phyloP scores from a whole-genome alignment of 495 filamentous ascomycete genomes.

The Thermothielavioides terrestris region DNA sequence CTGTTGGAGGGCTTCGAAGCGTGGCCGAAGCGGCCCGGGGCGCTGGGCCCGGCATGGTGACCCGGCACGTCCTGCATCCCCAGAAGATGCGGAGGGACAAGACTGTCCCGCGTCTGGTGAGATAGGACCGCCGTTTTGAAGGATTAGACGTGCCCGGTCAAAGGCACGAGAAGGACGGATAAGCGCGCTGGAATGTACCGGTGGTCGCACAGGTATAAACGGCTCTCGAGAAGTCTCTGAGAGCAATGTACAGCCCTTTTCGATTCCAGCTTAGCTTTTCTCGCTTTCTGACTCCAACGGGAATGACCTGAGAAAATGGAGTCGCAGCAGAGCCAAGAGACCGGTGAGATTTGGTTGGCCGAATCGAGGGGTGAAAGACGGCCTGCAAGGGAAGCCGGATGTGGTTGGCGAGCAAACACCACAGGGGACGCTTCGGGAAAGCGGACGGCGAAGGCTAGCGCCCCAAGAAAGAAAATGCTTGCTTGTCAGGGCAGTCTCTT shows the following conservation, averaged over 20 bases:
- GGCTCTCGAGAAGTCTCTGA: not conserved
- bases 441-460: constrained; percentile 6
- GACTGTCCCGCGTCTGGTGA: constrained; percentile 58
- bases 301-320: not conserved
- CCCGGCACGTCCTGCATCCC: constrained; percentile 79
- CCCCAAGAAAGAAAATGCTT: constrained; percentile 22
- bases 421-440: not conserved
- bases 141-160: constrained; percentile 45
- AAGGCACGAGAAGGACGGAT: constrained; percentile 37
- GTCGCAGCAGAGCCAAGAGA: not conserved
- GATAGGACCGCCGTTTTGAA: constrained; percentile 65
- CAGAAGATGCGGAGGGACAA: constrained; percentile 70
- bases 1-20: constrained; percentile 66
- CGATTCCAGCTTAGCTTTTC: not conserved
- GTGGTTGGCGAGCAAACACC: constrained; percentile 1
- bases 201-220: not conserved
- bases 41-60: constrained; percentile 47
- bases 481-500: constrained; percentile 15
- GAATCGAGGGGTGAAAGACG: too few species aligned
- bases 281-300: too few species aligned
- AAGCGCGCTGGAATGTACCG: constrained; percentile 20
- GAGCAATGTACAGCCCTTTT: not conserved
- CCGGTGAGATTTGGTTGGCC: too few species aligned
- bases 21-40: constrained; percentile 53
- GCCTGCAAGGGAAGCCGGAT: not conserved